Evolutionary conservation across 495 filamentous ascomycete species (phyloP).

Genomic region (Penicillium bialowiezense): DNA sequence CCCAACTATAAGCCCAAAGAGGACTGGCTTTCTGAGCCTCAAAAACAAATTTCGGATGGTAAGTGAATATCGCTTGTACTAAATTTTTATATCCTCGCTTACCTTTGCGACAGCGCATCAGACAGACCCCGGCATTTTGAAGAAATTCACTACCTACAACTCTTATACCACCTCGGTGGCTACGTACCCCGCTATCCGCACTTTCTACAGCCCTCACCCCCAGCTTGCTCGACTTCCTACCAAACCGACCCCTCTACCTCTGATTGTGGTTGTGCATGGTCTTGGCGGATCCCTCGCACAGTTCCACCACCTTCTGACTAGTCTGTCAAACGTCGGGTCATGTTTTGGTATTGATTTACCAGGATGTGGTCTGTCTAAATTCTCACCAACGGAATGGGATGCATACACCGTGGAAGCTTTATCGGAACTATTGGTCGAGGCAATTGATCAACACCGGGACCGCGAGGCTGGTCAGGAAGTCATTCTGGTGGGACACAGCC

Average conservation of each 20-base stretch:
- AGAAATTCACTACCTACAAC: conserved; percentile 68
- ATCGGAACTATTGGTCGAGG: conserved; percentile 65
- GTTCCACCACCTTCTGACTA: conserved; percentile 78
- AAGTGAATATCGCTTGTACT: conserved; percentile 5
- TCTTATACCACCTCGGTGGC: conserved; percentile 67
- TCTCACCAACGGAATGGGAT: conserved; percentile 66
- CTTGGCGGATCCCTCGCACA: conserved; percentile 87
- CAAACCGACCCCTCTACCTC: conserved; percentile 68
- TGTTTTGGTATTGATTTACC: conserved; percentile 89
- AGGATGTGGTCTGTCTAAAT: conserved; percentile 78
- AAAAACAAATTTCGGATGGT: conserved; percentile 35
- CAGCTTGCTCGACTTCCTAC: conserved; percentile 74
- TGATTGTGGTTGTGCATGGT: conserved; percentile 89
- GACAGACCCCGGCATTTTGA: conserved; percentile 73
- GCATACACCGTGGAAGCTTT: conserved; percentile 78
- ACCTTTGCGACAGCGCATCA: conserved; percentile 27
- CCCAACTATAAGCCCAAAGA: conserved; percentile 15
- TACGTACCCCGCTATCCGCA: conserved; percentile 73
- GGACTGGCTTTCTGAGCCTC: conserved; percentile 19
- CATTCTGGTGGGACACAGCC: conserved; percentile 81
- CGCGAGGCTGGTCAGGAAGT: conserved; percentile 66
- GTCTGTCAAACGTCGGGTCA: conserved; percentile 79
- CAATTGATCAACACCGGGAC: conserved; percentile 70
- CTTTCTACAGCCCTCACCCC: conserved; percentile 79
- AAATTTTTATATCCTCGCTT: neutral